Evolutionary conservation across 176 grass and related monocot species (phyloP).

Genomic region (Cenchrus purpureus): DNA sequence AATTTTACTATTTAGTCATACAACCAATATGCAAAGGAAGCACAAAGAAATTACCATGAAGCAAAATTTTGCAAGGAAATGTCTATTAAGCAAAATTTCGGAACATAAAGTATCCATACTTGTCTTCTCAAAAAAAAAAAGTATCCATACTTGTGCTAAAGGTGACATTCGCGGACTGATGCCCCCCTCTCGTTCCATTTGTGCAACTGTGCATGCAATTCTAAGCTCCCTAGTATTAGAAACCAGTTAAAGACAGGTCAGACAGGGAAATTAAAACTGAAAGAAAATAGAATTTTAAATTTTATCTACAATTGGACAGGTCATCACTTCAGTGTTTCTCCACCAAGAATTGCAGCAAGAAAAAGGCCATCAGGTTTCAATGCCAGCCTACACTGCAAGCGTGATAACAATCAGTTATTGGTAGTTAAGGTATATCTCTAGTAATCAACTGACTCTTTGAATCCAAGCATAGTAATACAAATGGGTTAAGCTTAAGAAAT

Average conservation of each 20-base stretch:
- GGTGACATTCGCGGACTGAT: conserved; percentile 93
- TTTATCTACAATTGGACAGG: conserved; percentile 22
- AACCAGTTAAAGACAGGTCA: conserved; percentile 32
- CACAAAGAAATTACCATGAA: neutral
- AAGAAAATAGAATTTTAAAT: conserved; percentile 11
- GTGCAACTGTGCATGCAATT: conserved; percentile 93
- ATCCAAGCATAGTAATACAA: neutral
- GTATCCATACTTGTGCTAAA: conserved; percentile 78
- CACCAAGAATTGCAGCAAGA: conserved; percentile 91
- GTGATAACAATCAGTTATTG: conserved; percentile 28
- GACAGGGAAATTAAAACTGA: conserved; percentile 23
- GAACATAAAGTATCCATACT: conserved; percentile 52
- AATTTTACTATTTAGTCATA: neutral
- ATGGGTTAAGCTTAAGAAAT: neutral
- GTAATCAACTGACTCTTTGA: neutral
- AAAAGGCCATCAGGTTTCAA: conserved; percentile 93
- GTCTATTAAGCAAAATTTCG: neutral
- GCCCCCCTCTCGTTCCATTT: conserved; percentile 96
- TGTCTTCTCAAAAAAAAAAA: conserved; percentile 30
- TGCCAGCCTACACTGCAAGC: conserved; percentile 78
- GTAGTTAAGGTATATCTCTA: conserved; percentile 1
- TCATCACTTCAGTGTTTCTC: conserved; percentile 87
- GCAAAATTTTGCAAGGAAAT: neutral
- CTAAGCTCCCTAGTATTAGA: conserved; percentile 75
- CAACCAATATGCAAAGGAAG: conserved; percentile 11